Percentiles rank a stretch among this genome's conserved stretches.
These are phyloP conservation scores for Cercospora canescens DNA, from an alignment of 2,329 filamentous ascomycete species.

Conservation along the genomic window DNA sequence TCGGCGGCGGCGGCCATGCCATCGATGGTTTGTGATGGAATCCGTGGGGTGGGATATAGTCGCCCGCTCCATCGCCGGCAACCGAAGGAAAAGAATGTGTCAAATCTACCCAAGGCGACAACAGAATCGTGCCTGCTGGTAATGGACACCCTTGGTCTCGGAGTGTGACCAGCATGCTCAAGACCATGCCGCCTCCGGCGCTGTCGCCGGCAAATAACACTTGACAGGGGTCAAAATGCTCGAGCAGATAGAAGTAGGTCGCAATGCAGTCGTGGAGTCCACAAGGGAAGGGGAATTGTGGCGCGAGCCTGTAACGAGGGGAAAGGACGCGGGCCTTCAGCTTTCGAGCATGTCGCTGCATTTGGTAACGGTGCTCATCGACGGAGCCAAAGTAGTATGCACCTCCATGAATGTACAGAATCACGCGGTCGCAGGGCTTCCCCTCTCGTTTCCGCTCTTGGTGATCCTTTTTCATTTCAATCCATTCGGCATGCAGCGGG, in stretches of 20 bases:
- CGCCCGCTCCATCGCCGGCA: conserved; percentile 67
- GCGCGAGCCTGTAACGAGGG: conserved; percentile 79
- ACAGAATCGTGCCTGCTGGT: conserved; percentile 84
- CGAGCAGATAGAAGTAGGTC: conserved; percentile 80
- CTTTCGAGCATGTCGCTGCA: conserved; percentile 93
- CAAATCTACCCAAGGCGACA: conserved; percentile 94
- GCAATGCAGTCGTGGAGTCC: conserved; percentile 87
- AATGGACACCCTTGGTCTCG: conserved; percentile 81
- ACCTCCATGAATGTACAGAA: conserved; percentile 92
- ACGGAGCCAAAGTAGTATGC: conserved; percentile 96
- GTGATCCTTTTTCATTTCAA: conserved; percentile 88
- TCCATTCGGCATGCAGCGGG: conserved; percentile 82
- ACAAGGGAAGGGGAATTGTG: conserved; percentile 95
- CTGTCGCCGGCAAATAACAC: conserved; percentile 91
- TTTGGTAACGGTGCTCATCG: conserved; percentile 96
- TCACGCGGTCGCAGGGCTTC: conserved; percentile 66
- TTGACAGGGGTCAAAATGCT: conserved; percentile 72
- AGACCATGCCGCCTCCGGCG: conserved; percentile 85
- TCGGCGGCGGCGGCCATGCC: conserved; percentile 90
- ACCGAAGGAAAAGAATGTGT: conserved; percentile 95
- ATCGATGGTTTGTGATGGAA: conserved; percentile 88
- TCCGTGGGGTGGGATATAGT: conserved; percentile 85
- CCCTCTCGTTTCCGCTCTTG: conserved; percentile 64
- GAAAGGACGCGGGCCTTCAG: conserved; percentile 87
- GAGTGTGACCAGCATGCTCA: conserved; percentile 75